Evolutionary conservation across 1,139 yeast genomes (phyloP).

Genomic region (Debaryomycetaceae sp.): DNA sequence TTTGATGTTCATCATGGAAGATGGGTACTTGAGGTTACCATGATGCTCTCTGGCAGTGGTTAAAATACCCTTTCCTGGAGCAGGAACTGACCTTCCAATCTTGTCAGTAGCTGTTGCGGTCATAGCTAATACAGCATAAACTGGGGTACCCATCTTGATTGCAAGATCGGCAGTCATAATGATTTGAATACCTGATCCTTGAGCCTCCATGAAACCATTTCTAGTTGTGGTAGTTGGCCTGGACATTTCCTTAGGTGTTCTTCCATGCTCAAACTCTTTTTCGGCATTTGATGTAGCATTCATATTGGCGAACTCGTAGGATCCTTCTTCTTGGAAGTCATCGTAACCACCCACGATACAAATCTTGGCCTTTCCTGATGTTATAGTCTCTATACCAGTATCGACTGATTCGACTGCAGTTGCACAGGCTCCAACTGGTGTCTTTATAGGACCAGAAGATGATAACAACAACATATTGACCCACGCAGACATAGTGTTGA

Average conservation of each 20-base stretch:
- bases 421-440: slow-evolving; percentile 99
- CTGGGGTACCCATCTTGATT: slow-evolving; percentile 97
- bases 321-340: slow-evolving; percentile 99
- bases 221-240: slow-evolving; percentile 97
- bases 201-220: slow-evolving; percentile 98
- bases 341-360: slow-evolving; percentile 98
- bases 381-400: slow-evolving; percentile 88
- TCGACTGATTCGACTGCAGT: slow-evolving; percentile 98
- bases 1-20: slow-evolving; percentile 81
- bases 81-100: slow-evolving; percentile 98
- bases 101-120: slow-evolving; percentile 97
- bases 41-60: slow-evolving; percentile 96
- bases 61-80: slow-evolving; percentile 99
- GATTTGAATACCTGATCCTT: slow-evolving; percentile 98
- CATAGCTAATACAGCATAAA: slow-evolving; percentile 90
- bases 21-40: slow-evolving; percentile 75
- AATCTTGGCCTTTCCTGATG: slow-evolving; percentile 90
- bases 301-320: slow-evolving; percentile 97
- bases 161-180: slow-evolving; percentile 96
- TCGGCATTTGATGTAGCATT: slow-evolving; percentile 91
- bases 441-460: slow-evolving; percentile 98
- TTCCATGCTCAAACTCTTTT: slow-evolving; percentile 88
- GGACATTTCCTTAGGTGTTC: slow-evolving; percentile 98
- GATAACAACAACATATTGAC: slow-evolving; percentile 95
- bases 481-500: slow-evolving; percentile 99